Evolutionary conservation across 2,329 filamentous ascomycete genomes (phyloP).

Genomic region (Fusarium udum): DNA sequence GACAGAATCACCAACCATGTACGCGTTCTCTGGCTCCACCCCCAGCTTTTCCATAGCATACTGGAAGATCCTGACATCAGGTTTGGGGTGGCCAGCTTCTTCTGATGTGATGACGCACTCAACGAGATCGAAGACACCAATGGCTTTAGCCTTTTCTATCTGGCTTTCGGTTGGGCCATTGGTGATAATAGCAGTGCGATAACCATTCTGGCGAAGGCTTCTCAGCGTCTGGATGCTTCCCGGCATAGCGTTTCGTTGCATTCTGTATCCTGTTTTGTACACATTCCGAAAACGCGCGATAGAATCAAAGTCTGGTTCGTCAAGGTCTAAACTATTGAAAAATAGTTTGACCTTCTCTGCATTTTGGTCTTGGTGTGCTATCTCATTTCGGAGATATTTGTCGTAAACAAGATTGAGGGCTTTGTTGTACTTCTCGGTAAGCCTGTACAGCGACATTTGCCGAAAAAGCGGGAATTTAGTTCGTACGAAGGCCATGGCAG

Average conservation of each 20-base stretch:
- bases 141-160: not conserved
- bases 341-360: not conserved
- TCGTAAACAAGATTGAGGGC: slow-evolving; percentile 3
- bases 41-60: not conserved
- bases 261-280: slow-evolving; percentile 8
- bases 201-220: not conserved
- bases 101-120: slow-evolving; percentile 8
- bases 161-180: slow-evolving; percentile 7
- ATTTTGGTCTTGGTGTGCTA: not conserved
- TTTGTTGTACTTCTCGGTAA: not conserved
- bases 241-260: not conserved
- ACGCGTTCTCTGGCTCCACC: rapidly evolving
- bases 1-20: not conserved
- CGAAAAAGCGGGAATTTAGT: not conserved
- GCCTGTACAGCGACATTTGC: not conserved
- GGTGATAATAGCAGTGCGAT: not conserved
- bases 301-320: not conserved
- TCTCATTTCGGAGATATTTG: not conserved
- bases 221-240: not conserved
- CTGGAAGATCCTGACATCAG: not conserved
- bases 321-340: not conserved
- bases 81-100: slow-evolving; percentile 5
- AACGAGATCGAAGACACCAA: not conserved
- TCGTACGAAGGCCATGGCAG: not conserved
- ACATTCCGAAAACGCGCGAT: not conserved